Evolutionary conservation across 352 stramenopile genomes (phyloP).

Genomic region (Pythium diclinum): DNA sequence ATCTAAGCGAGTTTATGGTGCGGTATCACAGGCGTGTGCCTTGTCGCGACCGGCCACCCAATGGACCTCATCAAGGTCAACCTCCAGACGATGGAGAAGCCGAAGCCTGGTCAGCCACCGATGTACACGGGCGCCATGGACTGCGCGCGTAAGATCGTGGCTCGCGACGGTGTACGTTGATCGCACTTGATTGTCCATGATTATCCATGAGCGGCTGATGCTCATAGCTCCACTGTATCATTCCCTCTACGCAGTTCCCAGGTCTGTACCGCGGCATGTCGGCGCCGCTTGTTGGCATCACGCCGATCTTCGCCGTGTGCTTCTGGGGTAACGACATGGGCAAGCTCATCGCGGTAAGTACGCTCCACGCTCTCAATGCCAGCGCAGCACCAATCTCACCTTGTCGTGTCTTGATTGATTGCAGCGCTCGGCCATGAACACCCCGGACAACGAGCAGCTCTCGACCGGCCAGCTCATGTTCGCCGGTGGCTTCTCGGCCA

Average conservation of each 20-base stretch:
- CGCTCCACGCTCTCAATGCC: not conserved
- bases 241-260: conserved; percentile 34
- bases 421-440: conserved; percentile 62
- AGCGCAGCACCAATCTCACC: not conserved
- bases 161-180: conserved; percentile 87
- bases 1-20: not conserved
- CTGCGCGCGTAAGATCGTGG: conserved; percentile 91
- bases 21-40: conserved; percentile 65
- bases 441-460: conserved; percentile 53
- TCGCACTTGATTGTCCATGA: not conserved
- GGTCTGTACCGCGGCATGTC: conserved; percentile 95
- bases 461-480: conserved; percentile 88
- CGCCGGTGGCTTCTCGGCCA: conserved; percentile 87
- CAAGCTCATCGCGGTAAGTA: conserved; percentile 85
- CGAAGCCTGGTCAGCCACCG: conserved; percentile 55
- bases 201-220: conserved; percentile 9
- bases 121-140: conserved; percentile 87
- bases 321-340: conserved; percentile 99
- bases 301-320: conserved; percentile 95
- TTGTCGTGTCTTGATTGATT: not conserved
- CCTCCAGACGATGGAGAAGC: conserved; percentile 87
- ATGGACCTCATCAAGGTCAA: conserved; percentile 96
- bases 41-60: conserved; percentile 92
- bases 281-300: conserved; percentile 92
- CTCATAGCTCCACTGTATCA: not conserved